These are phyloP conservation scores for Diaporthe vaccinii DNA, from an alignment of 2,329 filamentous ascomycete genomes.

Conservation along the genomic window DNA sequence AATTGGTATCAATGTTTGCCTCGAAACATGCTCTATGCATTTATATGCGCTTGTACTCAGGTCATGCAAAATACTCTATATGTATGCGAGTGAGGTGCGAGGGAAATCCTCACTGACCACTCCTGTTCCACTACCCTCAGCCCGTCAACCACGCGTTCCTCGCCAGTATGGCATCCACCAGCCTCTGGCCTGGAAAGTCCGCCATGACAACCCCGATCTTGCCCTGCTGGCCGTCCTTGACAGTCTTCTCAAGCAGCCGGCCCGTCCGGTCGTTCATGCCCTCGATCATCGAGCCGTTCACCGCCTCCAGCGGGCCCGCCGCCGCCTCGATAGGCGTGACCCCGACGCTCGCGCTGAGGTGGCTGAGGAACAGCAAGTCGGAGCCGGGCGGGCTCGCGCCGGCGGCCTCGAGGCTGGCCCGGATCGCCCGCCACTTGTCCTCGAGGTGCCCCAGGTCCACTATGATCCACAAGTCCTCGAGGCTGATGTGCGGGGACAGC, in stretches of 20 bases:
- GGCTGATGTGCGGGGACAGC: conserved; percentile 58
- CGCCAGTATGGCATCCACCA: conserved; percentile 57
- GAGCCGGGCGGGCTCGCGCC: conserved; percentile 49
- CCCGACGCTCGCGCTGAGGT: conserved; percentile 62
- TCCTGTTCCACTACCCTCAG: not conserved
- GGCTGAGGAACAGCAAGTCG: conserved; percentile 57
- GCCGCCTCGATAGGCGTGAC: conserved; percentile 65
- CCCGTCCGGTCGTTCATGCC: conserved; percentile 66
- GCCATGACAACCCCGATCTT: conserved; percentile 62
- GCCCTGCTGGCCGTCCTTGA: conserved; percentile 39
- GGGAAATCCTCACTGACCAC: not conserved
- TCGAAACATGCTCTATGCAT: not conserved
- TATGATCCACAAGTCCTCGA: conserved; percentile 64
- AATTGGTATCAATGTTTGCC: not conserved
- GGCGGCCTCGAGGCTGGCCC: conserved; percentile 56
- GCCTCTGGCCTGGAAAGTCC: conserved; percentile 61
- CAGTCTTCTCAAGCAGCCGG: conserved; percentile 52
- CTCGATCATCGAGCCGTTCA: conserved; percentile 53
- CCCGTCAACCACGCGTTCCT: conserved; percentile 53
- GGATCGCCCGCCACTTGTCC: conserved; percentile 62
- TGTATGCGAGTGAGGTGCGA: not conserved
- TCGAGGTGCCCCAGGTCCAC: conserved; percentile 57
- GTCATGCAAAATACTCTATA: not conserved
- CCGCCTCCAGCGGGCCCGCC: conserved; percentile 54
- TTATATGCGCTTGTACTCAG: not conserved